Conservation (phyloP, 805 yeast species). For the Limtongozyma cylindracea region DNA sequence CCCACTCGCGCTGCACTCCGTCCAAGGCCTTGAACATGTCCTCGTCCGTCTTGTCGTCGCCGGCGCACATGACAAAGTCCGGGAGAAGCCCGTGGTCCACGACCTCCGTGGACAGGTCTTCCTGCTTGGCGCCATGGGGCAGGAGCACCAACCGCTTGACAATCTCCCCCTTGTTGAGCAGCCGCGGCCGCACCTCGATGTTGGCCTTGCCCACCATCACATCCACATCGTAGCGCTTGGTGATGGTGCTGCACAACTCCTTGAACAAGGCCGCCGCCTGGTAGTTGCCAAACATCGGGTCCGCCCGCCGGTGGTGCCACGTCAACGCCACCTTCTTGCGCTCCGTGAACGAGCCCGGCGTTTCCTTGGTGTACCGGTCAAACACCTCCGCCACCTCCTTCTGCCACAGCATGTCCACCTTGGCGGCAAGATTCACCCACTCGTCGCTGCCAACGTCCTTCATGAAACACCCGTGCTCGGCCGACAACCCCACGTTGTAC, state of each 20-base stretch:
- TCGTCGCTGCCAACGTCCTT: constrained; percentile 32
- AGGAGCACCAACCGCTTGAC: constrained; percentile 53
- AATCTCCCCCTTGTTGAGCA: constrained; percentile 92
- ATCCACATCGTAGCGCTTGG: constrained; percentile 53
- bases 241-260: constrained; percentile 34
- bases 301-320: constrained; percentile 93
- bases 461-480: constrained; percentile 95
- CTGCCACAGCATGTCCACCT: constrained; percentile 89
- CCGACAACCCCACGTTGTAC: constrained; percentile 60
- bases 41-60: constrained; percentile 94
- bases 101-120: constrained; percentile 5
- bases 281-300: constrained; percentile 76
- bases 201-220: constrained; percentile 96
- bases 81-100: constrained; percentile 25
- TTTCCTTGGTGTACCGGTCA: constrained; percentile 53
- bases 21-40: constrained; percentile 80
- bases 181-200: constrained; percentile 86
- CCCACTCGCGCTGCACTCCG: constrained; percentile 30
- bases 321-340: constrained; percentile 81
- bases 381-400: constrained; percentile 51
- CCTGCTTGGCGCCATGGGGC: constrained; percentile 30
- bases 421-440: constrained; percentile 73
- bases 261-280: constrained; percentile 57
- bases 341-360: constrained; percentile 80
- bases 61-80: constrained; percentile 72